Evolutionary conservation across 768 basidiomycete genomes (phyloP), one percentile per base, ranked within the genome.

Genomic region (Amanita rubescens): DNA sequence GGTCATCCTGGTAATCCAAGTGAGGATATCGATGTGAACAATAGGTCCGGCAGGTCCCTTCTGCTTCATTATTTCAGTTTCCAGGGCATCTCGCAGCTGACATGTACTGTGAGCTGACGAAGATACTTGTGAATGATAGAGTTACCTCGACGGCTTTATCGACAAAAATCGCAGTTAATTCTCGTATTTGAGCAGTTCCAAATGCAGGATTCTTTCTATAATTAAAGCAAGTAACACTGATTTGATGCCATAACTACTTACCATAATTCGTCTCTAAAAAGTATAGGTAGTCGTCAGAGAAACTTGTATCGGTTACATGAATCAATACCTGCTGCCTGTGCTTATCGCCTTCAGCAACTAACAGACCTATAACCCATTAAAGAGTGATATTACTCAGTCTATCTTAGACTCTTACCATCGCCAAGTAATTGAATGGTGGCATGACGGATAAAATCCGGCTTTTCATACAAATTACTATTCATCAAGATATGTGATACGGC

Each of bases 1-100:
- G 3, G 87, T 89, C 46, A 78, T 77, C 52, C 78, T 79, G 39
- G 78, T 81, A 2, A 90, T 69, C 79, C 82, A 88, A 3, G 73
- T 68, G 34, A 85, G 69, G 2, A 82, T 78, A 34, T 93, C 83
- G 30, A 89, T 69, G 6, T 66, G 67, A 4, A 56, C 66, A 1
- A 43, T 55, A 8, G 27, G 27, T 30, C 27, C 27, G 27, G 8
- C 27, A 30, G 27, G 27, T 34, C 47, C 61, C 11, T 60, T 63
- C 44, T 69, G 55, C 25, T 66, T 65, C 17, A 61, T 51, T 20
- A 70, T 66, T 55, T 77, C 69, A 1, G 59, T 44, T 0, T 57
- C 58, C 78, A 73, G 78, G 43, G 76, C 57, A 52, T 82, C 79
- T 38, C 79, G 71, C 17, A 82, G 69, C 77, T 80, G 45, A 41